Percentiles rank a stretch among this genome's conserved stretches.
Evolutionary conservation across 306 rosid species (phyloP).

Genomic region (Crataegus laevigata): DNA sequence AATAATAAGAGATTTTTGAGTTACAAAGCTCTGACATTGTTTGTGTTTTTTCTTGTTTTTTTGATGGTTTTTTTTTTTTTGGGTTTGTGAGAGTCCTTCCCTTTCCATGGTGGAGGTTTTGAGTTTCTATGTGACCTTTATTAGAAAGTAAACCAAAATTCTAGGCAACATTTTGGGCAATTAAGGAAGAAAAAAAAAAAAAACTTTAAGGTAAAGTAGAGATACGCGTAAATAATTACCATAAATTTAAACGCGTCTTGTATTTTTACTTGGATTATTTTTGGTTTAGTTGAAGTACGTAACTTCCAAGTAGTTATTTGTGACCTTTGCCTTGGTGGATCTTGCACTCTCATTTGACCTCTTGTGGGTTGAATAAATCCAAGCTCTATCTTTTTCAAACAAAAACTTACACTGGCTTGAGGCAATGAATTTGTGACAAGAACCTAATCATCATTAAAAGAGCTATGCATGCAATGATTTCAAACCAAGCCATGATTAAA

Average conservation of each 20-base stretch:
- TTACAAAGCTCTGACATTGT: constrained; percentile 64
- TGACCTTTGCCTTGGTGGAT: neutral
- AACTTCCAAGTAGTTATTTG: neutral
- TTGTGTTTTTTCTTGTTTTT: constrained; percentile 21
- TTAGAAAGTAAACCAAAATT: constrained; percentile 28
- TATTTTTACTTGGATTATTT: neutral
- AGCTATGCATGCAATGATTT: neutral
- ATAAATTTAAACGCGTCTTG: too few relatives aligned
- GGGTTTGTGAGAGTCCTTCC: constrained; percentile 16
- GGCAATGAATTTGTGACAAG: neutral
- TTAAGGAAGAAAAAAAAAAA: neutral
- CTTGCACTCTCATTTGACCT: neutral
- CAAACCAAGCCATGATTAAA: neutral
- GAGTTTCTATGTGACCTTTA: constrained; percentile 26
- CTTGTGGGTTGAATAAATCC: neutral
- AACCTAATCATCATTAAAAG: neutral
- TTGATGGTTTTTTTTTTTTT: constrained; percentile 31
- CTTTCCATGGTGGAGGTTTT: constrained; percentile 54
- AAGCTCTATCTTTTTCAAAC: neutral
- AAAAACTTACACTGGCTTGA: neutral
- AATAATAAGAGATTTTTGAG: constrained; percentile 41
- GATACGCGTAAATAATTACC: neutral
- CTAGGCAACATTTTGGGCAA: constrained; percentile 30
- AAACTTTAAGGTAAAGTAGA: neutral
- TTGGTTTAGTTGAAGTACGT: neutral